phyloP scores from a whole-genome alignment of 2,329 filamentous ascomycete species.

The Cladosporium velox region DNA sequence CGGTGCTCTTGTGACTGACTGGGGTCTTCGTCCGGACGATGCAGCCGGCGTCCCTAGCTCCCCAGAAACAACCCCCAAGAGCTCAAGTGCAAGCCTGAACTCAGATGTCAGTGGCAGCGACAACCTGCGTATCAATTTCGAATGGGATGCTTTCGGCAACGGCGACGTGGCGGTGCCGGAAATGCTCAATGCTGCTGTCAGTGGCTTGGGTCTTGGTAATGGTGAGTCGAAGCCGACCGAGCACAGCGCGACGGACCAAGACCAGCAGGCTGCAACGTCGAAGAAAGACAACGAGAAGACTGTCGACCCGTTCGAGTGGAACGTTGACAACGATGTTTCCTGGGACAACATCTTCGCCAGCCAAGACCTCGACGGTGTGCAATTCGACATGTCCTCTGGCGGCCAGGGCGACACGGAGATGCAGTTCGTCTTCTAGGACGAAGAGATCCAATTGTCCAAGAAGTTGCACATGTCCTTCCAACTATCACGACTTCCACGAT shows the following conservation, averaged over 20 bases:
- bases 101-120: conserved; percentile 48
- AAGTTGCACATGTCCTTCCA: neutral
- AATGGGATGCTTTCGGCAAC: conserved; percentile 35
- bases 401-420: neutral
- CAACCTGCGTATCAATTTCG: conserved; percentile 43
- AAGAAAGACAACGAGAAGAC: neutral
- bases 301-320: conserved; percentile 9
- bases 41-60: conserved; percentile 22
- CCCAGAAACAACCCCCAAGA: conserved; percentile 33
- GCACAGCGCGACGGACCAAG: neutral
- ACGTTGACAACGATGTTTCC: neutral
- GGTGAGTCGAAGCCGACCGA: neutral
- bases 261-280: neutral
- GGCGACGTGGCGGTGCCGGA: conserved; percentile 35
- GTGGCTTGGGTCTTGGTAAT: conserved; percentile 5
- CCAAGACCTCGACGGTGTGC: neutral
- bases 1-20: conserved; percentile 22
- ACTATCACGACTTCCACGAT: neutral
- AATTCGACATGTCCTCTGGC: conserved; percentile 14
- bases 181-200: conserved; percentile 18
- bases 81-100: conserved; percentile 35
- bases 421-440: conserved; percentile 15
- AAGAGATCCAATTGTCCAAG: neutral
- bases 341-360: conserved; percentile 15
- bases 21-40: conserved; percentile 27